Conservation (phyloP, 805 yeast species). For the Cyberlindnera subsufficiens region DNA sequence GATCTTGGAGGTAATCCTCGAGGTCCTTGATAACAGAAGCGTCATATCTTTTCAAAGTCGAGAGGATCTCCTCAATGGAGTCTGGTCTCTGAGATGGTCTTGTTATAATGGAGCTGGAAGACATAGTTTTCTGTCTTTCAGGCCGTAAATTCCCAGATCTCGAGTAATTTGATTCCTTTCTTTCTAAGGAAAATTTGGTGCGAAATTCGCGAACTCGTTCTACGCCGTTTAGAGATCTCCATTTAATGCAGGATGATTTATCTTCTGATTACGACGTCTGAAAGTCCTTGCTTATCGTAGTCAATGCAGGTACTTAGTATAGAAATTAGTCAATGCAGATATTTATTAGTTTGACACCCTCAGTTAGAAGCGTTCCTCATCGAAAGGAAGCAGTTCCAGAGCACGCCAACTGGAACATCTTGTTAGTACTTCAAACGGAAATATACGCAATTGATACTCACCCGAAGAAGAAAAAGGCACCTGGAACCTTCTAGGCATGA, state of each 20-base stretch:
- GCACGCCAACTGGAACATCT: constrained; percentile 50
- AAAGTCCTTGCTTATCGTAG: background rate
- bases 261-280: too few species aligned
- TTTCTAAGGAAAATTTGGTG: background rate
- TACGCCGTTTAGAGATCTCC: too few species aligned
- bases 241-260: too few species aligned
- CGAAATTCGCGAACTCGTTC: background rate
- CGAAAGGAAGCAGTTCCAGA: constrained; percentile 92
- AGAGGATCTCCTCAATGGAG: constrained; percentile 32
- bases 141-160: background rate
- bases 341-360: background rate
- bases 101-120: constrained; percentile 28
- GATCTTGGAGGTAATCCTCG: constrained; percentile 37
- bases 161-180: background rate
- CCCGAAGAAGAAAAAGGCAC: constrained; percentile 84
- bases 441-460: constrained; percentile 30
- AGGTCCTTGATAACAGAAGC: constrained; percentile 35
- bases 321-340: background rate
- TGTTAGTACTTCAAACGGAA: background rate
- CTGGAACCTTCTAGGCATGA: constrained; percentile 68
- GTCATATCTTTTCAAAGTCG: constrained; percentile 39
- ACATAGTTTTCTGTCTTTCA: constrained; percentile 7
- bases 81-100: constrained; percentile 35
- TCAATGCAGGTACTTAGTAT: background rate
- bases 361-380: constrained; percentile 56